Percentiles rank a stretch among this genome's conserved stretches.
phyloP scores from a whole-genome alignment of 1,139 yeast species.

The Taiozyma onychis region DNA sequence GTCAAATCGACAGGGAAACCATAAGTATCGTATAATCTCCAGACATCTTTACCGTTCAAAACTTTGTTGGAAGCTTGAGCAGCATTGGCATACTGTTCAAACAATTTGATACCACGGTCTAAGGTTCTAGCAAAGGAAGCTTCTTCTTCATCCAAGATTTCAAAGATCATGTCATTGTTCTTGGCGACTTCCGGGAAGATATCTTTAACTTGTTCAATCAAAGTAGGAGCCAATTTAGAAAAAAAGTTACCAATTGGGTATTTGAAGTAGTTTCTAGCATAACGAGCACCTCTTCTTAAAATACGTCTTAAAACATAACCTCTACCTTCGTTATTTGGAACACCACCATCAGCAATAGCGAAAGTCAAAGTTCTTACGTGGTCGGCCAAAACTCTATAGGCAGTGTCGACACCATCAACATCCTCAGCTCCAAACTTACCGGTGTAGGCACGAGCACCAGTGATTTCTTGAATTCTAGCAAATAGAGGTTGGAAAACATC shows the following conservation, averaged over 20 bases:
- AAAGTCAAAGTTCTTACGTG: slow-evolving; percentile 95
- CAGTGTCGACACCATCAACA: slow-evolving; percentile 91
- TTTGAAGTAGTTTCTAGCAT: slow-evolving; percentile 92
- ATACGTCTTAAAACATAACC: slow-evolving; percentile 97
- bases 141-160: slow-evolving; percentile 94
- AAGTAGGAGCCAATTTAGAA: slow-evolving; percentile 86
- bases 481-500: slow-evolving; percentile 93
- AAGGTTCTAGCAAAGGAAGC: slow-evolving; percentile 89
- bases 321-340: slow-evolving; percentile 98
- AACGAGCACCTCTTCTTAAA: slow-evolving; percentile 95
- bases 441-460: slow-evolving; percentile 84
- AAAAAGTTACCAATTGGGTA: slow-evolving; percentile 94
- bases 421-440: slow-evolving; percentile 95
- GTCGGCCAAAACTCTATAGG: slow-evolving; percentile 96
- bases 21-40: slow-evolving; percentile 98
- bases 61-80: slow-evolving; percentile 74
- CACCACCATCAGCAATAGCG: slow-evolving; percentile 98
- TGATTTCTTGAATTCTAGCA: slow-evolving; percentile 78
- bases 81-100: slow-evolving; percentile 84
- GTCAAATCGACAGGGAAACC: slow-evolving; percentile 99
- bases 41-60: slow-evolving; percentile 88
- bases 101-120: slow-evolving; percentile 96
- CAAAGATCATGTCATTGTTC: slow-evolving; percentile 72
- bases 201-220: slow-evolving; percentile 80
- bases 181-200: slow-evolving; percentile 86